phyloP scores from a whole-genome alignment of 805 yeast genomes.

The Metschnikowia aberdeeniae region DNA sequence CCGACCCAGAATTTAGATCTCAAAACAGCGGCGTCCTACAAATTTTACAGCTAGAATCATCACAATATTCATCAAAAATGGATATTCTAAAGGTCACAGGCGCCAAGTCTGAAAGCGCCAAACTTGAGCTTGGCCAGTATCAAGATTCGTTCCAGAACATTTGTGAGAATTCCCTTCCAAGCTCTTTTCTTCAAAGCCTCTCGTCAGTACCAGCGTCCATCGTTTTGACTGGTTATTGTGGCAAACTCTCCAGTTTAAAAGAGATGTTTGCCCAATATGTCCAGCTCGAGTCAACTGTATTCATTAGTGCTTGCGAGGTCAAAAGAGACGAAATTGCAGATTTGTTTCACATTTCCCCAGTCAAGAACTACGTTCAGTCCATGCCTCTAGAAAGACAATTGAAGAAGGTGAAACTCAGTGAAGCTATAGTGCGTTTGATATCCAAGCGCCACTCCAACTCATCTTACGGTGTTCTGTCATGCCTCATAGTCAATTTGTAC shows the following conservation, averaged over 20 bases:
- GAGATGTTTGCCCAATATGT: slow-evolving; percentile 17
- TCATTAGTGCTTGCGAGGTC: slow-evolving; percentile 28
- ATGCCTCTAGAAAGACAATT: slow-evolving; percentile 16
- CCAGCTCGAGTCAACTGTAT: slow-evolving; percentile 6
- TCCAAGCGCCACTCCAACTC: slow-evolving; percentile 3
- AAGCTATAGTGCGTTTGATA: slow-evolving; percentile 6
- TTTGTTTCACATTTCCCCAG: slow-evolving; percentile 17
- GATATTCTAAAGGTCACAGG: background rate
- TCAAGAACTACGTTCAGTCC: slow-evolving; percentile 11
- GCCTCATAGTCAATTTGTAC: slow-evolving; percentile 1
- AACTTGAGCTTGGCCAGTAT: slow-evolving; percentile 3
- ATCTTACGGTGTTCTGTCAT: background rate
- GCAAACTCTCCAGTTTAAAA: slow-evolving; percentile 29
- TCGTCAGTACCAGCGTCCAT: slow-evolving; percentile 6
- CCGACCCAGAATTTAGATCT: too few relatives aligned
- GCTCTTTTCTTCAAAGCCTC: slow-evolving; percentile 4
- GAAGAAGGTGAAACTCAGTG: slow-evolving; percentile 8
- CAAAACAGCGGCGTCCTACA: too few relatives aligned
- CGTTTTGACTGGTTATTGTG: slow-evolving; percentile 12
- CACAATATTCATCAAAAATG: background rate
- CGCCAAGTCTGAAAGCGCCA: too few relatives aligned
- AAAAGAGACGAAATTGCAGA: slow-evolving; percentile 25
- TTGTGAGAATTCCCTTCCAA: slow-evolving; percentile 10
- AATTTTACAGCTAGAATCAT: too few relatives aligned
- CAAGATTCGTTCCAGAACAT: slow-evolving; percentile 8